phyloP scores from a whole-genome alignment of 805 yeast genomes.

The Metschnikowia kunwiensis region DNA sequence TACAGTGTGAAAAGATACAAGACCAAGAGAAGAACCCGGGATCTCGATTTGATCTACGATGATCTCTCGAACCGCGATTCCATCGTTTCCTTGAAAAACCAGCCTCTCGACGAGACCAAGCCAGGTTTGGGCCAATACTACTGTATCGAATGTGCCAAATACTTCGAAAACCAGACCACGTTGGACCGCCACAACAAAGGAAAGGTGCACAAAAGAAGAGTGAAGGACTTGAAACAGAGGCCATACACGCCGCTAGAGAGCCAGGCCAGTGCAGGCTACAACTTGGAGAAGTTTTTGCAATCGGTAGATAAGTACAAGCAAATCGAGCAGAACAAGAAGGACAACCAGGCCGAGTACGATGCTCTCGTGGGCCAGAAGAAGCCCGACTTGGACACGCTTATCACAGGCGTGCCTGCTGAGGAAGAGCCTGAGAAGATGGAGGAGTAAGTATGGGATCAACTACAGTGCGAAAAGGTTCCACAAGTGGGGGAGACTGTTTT shows the following conservation, averaged over 20 bases:
- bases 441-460: constrained; percentile 1
- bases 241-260: constrained; percentile 89
- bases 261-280: constrained; percentile 84
- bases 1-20: constrained; percentile 83
- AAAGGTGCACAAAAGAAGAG: constrained; percentile 84
- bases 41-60: constrained; percentile 74
- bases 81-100: constrained; percentile 68
- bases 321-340: constrained; percentile 33
- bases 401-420: constrained; percentile 29
- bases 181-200: constrained; percentile 68
- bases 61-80: constrained; percentile 67
- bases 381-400: constrained; percentile 37
- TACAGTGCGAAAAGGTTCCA: no score
- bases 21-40: constrained; percentile 84
- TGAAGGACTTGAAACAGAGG: constrained; percentile 65
- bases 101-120: constrained; percentile 81
- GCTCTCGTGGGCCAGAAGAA: constrained; percentile 34
- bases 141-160: constrained; percentile 91
- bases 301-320: constrained; percentile 61
- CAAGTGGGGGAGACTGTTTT: no score
- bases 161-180: constrained; percentile 76
- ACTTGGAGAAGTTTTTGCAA: constrained; percentile 62
- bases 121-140: constrained; percentile 95
- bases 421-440: constrained; percentile 11
- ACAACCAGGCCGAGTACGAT: constrained; percentile 45